Conservation (phyloP, 768 basidiomycete species). For the Pulveroboletus frians region DNA sequence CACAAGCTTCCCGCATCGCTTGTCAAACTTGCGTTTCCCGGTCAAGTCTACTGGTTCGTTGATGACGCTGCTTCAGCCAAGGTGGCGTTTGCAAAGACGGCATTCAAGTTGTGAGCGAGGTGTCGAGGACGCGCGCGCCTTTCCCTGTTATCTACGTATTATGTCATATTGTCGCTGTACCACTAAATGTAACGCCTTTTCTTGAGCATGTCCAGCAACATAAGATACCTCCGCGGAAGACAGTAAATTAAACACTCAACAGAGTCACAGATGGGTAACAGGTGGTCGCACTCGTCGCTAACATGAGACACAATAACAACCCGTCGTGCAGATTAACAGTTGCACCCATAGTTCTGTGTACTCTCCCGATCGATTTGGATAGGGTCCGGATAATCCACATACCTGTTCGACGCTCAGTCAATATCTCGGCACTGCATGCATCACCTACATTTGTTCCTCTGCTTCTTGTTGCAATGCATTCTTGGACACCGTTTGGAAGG, state of each 20-base stretch:
- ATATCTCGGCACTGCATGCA: constrained; percentile 7
- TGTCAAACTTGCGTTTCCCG: constrained; percentile 73
- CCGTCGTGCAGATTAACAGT: constrained; percentile 53
- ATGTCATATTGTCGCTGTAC: constrained; percentile 13
- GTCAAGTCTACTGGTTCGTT: constrained; percentile 92
- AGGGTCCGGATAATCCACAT: constrained; percentile 97
- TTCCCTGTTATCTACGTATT: constrained; percentile 11
- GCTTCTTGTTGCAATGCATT: constrained; percentile 97
- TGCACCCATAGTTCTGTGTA: constrained; percentile 89
- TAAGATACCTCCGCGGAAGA: constrained; percentile 22
- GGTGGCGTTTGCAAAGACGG: constrained; percentile 50
- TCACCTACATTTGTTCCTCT: constrained; percentile 84
- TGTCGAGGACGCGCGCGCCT: constrained; percentile 14
- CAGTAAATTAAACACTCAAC: constrained; percentile 34
- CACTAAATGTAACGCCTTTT: constrained; percentile 1
- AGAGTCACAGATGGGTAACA: constrained; percentile 31
- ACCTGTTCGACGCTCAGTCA: constrained; percentile 46
- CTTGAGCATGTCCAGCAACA: constrained; percentile 15
- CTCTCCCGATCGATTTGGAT: constrained; percentile 94
- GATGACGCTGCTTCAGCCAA: constrained; percentile 77
- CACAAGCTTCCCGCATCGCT: constrained; percentile 72
- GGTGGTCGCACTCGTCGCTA: constrained; percentile 21
- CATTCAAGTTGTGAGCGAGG: constrained; percentile 47
- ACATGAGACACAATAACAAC: constrained; percentile 24
- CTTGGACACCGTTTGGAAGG: constrained; percentile 99